phyloP scores from a whole-genome alignment of 2,329 filamentous ascomycete genomes.

The Diaporthe helianthi region DNA sequence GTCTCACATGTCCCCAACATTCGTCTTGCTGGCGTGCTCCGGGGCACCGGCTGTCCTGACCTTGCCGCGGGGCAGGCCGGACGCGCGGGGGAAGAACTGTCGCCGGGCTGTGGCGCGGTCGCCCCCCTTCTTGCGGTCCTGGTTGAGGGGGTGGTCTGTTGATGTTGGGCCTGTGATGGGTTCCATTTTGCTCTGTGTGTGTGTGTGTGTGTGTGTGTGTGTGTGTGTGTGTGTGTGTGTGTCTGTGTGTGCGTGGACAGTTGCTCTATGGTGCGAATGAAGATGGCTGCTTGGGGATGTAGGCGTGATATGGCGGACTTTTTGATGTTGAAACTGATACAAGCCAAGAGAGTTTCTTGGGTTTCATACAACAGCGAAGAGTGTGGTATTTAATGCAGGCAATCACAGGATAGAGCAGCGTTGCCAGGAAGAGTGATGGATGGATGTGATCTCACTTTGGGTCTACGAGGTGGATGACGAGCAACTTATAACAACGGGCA shows the following conservation, averaged over 20 bases:
- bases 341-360: background rate
- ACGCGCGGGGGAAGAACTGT: conserved; percentile 31
- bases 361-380: background rate
- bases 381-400: background rate
- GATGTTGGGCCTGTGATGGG: conserved; percentile 18
- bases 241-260: background rate
- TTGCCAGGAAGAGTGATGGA: background rate
- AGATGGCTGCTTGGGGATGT: background rate
- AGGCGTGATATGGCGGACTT: background rate
- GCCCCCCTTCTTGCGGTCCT: conserved; percentile 22
- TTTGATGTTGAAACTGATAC: background rate
- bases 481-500: background rate
- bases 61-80: conserved; percentile 32
- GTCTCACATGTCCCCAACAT: conserved; percentile 10
- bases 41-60: conserved; percentile 31
- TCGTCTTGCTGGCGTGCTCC: conserved; percentile 33
- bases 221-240: background rate
- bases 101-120: conserved; percentile 17
- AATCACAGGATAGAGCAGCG: background rate
- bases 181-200: conserved; percentile 15
- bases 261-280: background rate
- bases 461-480: background rate
- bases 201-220: background rate
- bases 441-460: background rate
- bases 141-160: conserved; percentile 24